Evolutionary conservation across 805 yeast species (phyloP).

Genomic region (Candida rishiriensis): DNA sequence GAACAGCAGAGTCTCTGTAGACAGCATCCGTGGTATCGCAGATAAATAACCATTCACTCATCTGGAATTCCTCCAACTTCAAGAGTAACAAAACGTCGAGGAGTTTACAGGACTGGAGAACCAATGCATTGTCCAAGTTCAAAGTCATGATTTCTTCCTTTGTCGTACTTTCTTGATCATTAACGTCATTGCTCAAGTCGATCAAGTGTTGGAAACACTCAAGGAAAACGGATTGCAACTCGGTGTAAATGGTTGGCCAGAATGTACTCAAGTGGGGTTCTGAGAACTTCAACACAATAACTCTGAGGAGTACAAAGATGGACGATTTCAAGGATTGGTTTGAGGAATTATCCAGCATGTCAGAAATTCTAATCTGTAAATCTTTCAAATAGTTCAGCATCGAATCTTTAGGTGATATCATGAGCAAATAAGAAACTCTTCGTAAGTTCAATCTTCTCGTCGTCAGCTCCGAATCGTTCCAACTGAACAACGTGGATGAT

Average conservation of each 20-base stretch:
- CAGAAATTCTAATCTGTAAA: slow-evolving; percentile 32
- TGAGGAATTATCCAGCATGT: slow-evolving; percentile 27
- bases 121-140: slow-evolving; percentile 35
- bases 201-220: slow-evolving; percentile 25
- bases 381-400: slow-evolving; percentile 48
- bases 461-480: slow-evolving; percentile 32
- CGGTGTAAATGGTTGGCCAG: slow-evolving; percentile 67
- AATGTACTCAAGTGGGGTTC: slow-evolving; percentile 59
- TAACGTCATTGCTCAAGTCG: slow-evolving; percentile 11
- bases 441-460: slow-evolving; percentile 40
- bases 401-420: slow-evolving; percentile 58
- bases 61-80: slow-evolving; percentile 71
- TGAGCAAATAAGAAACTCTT: slow-evolving; percentile 58
- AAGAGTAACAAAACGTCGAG: slow-evolving; percentile 69
- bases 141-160: slow-evolving; percentile 18
- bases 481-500: slow-evolving; percentile 43
- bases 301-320: slow-evolving; percentile 57
- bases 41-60: slow-evolving; percentile 82
- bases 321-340: slow-evolving; percentile 34
- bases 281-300: slow-evolving; percentile 56
- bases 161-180: slow-evolving; percentile 5
- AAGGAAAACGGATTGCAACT: slow-evolving; percentile 50
- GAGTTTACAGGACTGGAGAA: slow-evolving; percentile 67
- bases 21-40: slow-evolving; percentile 44
- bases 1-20: slow-evolving; percentile 19